phyloP scores from a whole-genome alignment of 306 rosid species.

The Canavalia ensiformis region DNA sequence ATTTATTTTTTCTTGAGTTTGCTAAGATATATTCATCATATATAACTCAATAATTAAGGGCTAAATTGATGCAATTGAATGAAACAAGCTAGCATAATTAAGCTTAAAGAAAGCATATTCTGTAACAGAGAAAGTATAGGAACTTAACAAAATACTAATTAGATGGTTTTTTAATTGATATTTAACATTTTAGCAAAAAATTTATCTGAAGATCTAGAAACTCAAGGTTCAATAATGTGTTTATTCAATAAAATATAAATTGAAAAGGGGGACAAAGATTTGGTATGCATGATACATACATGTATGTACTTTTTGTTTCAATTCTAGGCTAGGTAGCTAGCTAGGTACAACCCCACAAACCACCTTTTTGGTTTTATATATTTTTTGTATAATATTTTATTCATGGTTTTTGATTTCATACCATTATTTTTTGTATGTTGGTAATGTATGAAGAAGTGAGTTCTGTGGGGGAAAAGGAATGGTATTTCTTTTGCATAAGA shows the following conservation, averaged over 20 bases:
- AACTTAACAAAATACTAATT: background rate
- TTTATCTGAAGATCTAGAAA: conserved; percentile 9
- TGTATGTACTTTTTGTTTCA: background rate
- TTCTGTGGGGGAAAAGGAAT: conserved; percentile 65
- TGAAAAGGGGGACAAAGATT: background rate
- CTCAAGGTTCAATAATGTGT: background rate
- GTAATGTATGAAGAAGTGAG: conserved; percentile 54
- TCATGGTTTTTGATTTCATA: conserved; percentile 20
- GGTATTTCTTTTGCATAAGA: conserved; percentile 82
- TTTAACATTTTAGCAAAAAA: background rate
- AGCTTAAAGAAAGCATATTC: background rate
- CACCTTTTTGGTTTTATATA: background rate
- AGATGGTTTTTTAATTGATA: background rate
- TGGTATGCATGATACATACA: background rate
- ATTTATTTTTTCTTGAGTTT: background rate
- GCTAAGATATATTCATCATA: background rate
- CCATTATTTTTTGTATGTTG: background rate
- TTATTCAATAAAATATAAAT: background rate
- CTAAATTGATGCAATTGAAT: conserved; percentile 1
- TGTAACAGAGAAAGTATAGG: background rate
- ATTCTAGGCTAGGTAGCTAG: background rate
- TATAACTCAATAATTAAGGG: background rate
- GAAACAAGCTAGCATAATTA: background rate
- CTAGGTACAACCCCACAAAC: background rate
- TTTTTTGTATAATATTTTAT: background rate